Evolutionary conservation across 129 eudicot genomes (phyloP).

Genomic region (Saussurea involucrata): DNA sequence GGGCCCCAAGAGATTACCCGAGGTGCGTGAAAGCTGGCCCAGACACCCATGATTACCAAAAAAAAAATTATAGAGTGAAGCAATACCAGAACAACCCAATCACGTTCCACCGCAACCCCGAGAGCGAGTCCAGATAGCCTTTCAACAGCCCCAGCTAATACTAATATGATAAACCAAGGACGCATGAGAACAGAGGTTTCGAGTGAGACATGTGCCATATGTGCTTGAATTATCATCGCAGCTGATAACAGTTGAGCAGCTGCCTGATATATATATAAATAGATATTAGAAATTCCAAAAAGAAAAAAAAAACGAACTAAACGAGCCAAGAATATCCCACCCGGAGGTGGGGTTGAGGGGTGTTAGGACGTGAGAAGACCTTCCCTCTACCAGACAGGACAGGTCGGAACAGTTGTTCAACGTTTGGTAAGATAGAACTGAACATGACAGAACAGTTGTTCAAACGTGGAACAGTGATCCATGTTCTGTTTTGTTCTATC

Average conservation of each 20-base stretch:
- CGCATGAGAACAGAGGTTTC: slow-evolving; percentile 66
- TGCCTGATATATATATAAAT: slow-evolving; percentile 48
- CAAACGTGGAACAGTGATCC: no score
- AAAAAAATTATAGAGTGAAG: not conserved
- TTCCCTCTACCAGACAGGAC: not conserved
- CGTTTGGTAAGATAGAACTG: no score
- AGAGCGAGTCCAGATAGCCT: slow-evolving; percentile 88
- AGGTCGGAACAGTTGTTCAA: no score
- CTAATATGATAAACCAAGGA: slow-evolving; percentile 90
- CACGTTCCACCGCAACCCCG: slow-evolving; percentile 97
- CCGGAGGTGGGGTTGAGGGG: not conserved
- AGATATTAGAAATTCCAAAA: slow-evolving; percentile 6
- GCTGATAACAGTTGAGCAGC: slow-evolving; percentile 92
- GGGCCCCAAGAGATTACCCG: not conserved
- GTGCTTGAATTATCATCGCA: slow-evolving; percentile 90
- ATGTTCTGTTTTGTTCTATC: no score
- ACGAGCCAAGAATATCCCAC: not conserved
- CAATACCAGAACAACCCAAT: slow-evolving; percentile 92
- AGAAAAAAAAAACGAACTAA: not conserved
- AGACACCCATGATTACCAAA: not conserved
- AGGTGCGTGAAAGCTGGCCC: not conserved
- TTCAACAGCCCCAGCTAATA: slow-evolving; percentile 85
- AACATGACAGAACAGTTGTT: no score
- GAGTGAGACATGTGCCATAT: slow-evolving; percentile 40
- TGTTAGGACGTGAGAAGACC: not conserved